phyloP scores from a whole-genome alignment of 192 early-diverging fungal species.

The Spizellomyces sp. region DNA sequence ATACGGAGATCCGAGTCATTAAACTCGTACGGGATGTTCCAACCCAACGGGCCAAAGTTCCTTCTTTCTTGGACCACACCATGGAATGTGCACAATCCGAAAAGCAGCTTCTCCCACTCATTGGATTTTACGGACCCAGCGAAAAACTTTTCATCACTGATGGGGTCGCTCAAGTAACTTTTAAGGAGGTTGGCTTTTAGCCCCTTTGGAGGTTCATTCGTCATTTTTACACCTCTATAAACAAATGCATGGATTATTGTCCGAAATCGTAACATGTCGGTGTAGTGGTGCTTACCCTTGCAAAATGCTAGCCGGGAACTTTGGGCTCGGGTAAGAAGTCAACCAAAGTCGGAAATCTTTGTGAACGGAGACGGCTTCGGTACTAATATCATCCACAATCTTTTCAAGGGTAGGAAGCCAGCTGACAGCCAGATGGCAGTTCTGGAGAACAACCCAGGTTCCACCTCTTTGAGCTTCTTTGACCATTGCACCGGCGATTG shows the following conservation, averaged over 20 bases:
- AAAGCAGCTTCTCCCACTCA: conserved; percentile 67
- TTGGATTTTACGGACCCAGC: conserved; percentile 46
- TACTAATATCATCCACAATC: conserved; percentile 63
- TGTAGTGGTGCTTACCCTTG: conserved; percentile 34
- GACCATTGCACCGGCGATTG: conserved; percentile 64
- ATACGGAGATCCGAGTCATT: conserved; percentile 65
- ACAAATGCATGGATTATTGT: not conserved
- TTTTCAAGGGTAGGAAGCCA: conserved; percentile 62
- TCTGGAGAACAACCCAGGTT: conserved; percentile 68
- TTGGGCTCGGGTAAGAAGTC: conserved; percentile 59
- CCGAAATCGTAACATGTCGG: not conserved
- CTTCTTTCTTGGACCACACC: conserved; percentile 65
- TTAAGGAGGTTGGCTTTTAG: conserved; percentile 61
- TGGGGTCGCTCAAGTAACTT: conserved; percentile 60
- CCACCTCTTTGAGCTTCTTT: conserved; percentile 59
- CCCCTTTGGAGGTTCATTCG: conserved; percentile 68
- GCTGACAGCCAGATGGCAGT: conserved; percentile 66
- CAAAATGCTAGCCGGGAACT: conserved; percentile 60
- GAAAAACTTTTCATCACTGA: conserved; percentile 65
- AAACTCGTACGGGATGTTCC: conserved; percentile 74
- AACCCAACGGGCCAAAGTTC: conserved; percentile 67
- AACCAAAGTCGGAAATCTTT: conserved; percentile 65
- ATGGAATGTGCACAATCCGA: conserved; percentile 69
- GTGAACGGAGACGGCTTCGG: conserved; percentile 45
- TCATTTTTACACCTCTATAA: conserved; percentile 60